phyloP scores from a whole-genome alignment of 352 stramenopile genomes.

The Globisporangium polare region DNA sequence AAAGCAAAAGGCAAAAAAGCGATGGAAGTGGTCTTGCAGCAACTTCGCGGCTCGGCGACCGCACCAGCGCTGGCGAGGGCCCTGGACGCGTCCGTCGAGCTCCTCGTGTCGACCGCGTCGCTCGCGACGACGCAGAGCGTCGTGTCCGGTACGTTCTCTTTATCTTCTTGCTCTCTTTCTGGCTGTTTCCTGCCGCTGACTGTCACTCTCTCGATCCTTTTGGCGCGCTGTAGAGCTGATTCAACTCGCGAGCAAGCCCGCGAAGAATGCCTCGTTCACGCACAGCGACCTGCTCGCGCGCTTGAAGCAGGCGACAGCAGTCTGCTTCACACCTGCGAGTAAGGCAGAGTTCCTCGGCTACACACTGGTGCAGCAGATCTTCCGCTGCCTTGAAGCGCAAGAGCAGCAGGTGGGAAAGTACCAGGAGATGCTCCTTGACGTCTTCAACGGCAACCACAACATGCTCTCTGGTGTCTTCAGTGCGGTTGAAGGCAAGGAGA shows the following conservation, averaged over 20 bases:
- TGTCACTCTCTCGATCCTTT: background rate
- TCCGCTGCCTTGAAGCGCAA: slow-evolving; percentile 15
- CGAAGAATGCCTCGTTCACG: background rate
- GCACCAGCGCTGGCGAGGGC: slow-evolving; percentile 4
- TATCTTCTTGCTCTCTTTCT: background rate
- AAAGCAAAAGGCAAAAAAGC: background rate
- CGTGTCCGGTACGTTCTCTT: slow-evolving; percentile 6
- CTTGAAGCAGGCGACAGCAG: slow-evolving; percentile 34
- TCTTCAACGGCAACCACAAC: slow-evolving; percentile 36
- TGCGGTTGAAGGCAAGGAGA: slow-evolving; percentile 24
- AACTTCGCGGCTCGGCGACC: slow-evolving; percentile 5
- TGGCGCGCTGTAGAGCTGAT: background rate
- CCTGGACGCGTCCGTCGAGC: slow-evolving; percentile 11
- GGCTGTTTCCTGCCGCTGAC: background rate
- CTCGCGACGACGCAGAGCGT: slow-evolving; percentile 13
- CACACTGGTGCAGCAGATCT: slow-evolving; percentile 28
- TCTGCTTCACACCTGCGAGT: slow-evolving; percentile 37
- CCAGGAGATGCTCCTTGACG: slow-evolving; percentile 24
- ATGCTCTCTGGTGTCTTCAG: slow-evolving; percentile 38
- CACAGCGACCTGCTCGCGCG: slow-evolving; percentile 8
- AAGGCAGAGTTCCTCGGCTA: slow-evolving; percentile 56
- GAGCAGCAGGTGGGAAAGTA: slow-evolving; percentile 1
- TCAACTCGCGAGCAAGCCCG: background rate
- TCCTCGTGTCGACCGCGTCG: slow-evolving; percentile 7
- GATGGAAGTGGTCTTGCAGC: slow-evolving; percentile 7